phyloP scores from a whole-genome alignment of 129 eudicot genomes.

The Flaveria sonorensis region DNA sequence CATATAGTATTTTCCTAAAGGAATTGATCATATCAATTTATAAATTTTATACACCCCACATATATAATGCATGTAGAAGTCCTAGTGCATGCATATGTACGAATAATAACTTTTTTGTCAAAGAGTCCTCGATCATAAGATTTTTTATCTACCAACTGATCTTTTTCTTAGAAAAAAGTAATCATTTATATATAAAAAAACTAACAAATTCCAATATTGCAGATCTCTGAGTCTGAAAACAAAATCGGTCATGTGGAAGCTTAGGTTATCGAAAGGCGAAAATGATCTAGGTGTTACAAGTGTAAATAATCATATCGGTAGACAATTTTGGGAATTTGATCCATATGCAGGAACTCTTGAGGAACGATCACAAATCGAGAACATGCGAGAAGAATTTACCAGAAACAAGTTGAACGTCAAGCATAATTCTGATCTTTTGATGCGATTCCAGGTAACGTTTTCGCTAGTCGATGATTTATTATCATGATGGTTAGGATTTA shows the following conservation, averaged over 20 bases:
- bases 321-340: slow-evolving; percentile 70
- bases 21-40: too few relatives aligned
- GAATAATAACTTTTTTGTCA: too few relatives aligned
- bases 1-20: too few relatives aligned
- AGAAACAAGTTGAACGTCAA: slow-evolving; percentile 38
- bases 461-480: not conserved
- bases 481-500: not conserved
- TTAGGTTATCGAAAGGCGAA: slow-evolving; percentile 48
- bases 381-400: slow-evolving; percentile 42
- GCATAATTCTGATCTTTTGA: slow-evolving; percentile 59
- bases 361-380: slow-evolving; percentile 45
- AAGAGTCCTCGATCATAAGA: too few relatives aligned
- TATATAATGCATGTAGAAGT: too few relatives aligned
- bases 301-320: slow-evolving; percentile 48
- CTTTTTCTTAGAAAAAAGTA: too few relatives aligned
- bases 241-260: slow-evolving; percentile 55
- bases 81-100: too few relatives aligned
- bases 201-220: too few relatives aligned
- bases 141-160: too few relatives aligned
- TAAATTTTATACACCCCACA: too few relatives aligned
- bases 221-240: not conserved
- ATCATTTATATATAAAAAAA: too few relatives aligned
- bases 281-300: slow-evolving; percentile 39
- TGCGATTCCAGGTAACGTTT: slow-evolving; percentile 55
- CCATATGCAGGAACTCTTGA: slow-evolving; percentile 47